phyloP scores from a whole-genome alignment of 129 eudicot genomes.

The Silybum marianum region DNA sequence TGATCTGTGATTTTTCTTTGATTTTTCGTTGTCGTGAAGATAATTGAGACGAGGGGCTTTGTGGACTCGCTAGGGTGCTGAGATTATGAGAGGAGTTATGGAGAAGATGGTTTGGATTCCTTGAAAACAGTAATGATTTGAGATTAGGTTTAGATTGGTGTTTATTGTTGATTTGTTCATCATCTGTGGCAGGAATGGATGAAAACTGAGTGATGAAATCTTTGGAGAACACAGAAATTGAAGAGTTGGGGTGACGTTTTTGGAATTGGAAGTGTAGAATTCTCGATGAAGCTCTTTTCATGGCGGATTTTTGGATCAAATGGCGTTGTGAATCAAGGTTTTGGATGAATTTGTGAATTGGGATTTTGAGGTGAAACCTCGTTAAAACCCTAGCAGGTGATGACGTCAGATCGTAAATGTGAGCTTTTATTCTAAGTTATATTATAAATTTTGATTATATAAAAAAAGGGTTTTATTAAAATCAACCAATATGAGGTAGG shows the following conservation, averaged over 20 bases:
- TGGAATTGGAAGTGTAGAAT: slow-evolving; percentile 40
- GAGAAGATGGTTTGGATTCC: slow-evolving; percentile 19
- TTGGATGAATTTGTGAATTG: not conserved
- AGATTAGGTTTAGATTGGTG: slow-evolving; percentile 37
- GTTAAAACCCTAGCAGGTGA: slow-evolving; percentile 16
- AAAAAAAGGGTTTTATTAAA: too few species aligned
- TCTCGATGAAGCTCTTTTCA: slow-evolving; percentile 78
- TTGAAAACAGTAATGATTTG: slow-evolving; percentile 40
- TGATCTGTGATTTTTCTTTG: slow-evolving; percentile 65
- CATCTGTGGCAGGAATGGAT: slow-evolving; percentile 22
- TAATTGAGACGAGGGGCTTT: slow-evolving; percentile 34
- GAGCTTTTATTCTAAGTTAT: too few species aligned
- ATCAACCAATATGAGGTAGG: too few species aligned
- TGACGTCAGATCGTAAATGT: not conserved
- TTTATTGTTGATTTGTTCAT: slow-evolving; percentile 13
- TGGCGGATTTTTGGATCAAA: slow-evolving; percentile 36
- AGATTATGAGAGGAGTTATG: slow-evolving; percentile 46
- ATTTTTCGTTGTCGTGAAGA: slow-evolving; percentile 65
- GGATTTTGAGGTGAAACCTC: slow-evolving; percentile 22
- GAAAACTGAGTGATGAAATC: slow-evolving; percentile 28
- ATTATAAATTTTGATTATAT: too few species aligned
- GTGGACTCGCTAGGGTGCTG: slow-evolving; percentile 50
- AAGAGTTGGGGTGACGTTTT: slow-evolving; percentile 27
- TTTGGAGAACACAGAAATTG: slow-evolving; percentile 36
- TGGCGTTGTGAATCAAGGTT: not conserved